phyloP scores from a whole-genome alignment of 352 stramenopile genomes.

The Elongisporangium senticosum region DNA sequence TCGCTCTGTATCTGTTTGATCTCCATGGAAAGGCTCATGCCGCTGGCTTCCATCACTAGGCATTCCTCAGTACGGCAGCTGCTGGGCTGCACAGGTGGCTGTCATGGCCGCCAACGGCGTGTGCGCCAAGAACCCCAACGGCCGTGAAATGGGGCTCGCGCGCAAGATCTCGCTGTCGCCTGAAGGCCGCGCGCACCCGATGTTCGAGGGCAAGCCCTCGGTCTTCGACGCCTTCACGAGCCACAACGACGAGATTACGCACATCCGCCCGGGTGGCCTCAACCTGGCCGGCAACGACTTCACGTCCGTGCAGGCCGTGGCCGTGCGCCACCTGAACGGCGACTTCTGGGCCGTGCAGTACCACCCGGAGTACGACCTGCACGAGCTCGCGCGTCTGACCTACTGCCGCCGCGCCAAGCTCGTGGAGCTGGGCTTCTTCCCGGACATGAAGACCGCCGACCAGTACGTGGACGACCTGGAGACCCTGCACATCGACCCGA shows the following conservation, averaged over 20 bases:
- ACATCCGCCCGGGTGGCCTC: conserved; percentile 59
- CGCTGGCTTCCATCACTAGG: conserved; percentile 16
- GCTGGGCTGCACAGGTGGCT: conserved; percentile 78
- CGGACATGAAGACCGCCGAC: conserved; percentile 58
- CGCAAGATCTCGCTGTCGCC: conserved; percentile 74
- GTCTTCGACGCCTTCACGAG: conserved; percentile 81
- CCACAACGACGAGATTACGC: conserved; percentile 80
- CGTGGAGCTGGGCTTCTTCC: conserved; percentile 69
- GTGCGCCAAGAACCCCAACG: conserved; percentile 57
- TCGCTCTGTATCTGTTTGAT: background rate
- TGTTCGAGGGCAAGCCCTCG: conserved; percentile 76
- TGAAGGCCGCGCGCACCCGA: conserved; percentile 67
- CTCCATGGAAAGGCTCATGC: conserved; percentile 2
- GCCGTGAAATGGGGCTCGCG: conserved; percentile 70
- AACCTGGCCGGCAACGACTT: conserved; percentile 59
- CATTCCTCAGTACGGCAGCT: conserved; percentile 74
- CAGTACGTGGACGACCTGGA: conserved; percentile 73
- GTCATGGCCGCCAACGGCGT: conserved; percentile 56
- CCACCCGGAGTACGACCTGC: conserved; percentile 79
- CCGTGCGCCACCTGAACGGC: conserved; percentile 68
- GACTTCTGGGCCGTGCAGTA: conserved; percentile 86
- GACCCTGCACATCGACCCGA: conserved; percentile 62
- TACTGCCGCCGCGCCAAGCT: conserved; percentile 65
- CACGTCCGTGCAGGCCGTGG: conserved; percentile 65
- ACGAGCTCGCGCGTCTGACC: conserved; percentile 69